Base-by-base conservation (phyloP, 495 filamentous ascomycete genomes). In the Penicillium verhagenii region DNA sequence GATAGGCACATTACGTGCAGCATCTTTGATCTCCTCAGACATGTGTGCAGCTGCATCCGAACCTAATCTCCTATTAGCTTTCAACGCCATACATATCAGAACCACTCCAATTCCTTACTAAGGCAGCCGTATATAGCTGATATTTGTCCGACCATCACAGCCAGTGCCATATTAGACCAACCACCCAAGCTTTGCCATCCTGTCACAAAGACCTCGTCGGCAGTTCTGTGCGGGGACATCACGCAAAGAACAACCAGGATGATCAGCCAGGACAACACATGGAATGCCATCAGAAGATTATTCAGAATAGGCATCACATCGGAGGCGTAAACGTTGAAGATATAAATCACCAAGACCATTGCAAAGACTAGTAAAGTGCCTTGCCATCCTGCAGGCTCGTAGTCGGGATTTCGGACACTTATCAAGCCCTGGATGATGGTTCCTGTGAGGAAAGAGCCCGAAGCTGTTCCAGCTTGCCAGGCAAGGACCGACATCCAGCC, bases 131-230 rank as follows among this genome's bases (percentile, higher is more conserved):
- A 66, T 46, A 76, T 64, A 10, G 69, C 62, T 13, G 65, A 74
- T 0, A 79, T 68, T 37, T 81, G 73, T 0, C 81, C 81, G 25
- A 85, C 66, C 57, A 82, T 70, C 25, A 72, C 71, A 6, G 73
- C 73, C 16, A 82, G 52, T 2, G 79, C 78, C 38, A 73, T 71
- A 5, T 60, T 77, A 13, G 65, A 56, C 79, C 78, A 84, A 4
- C 72, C 68, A 10, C 80, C 80, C 9, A 63, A 60, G 56, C 82
- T 78, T 3, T 66, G 31, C 56, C 78, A 81, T 0, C 71, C 65
- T 1, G 74, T 72, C 13, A 53, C 35, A 44, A 81, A 82, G 16
- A 82, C 75, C 4, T 60, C 64, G 16, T 72, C 63, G 1, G 77
- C 67, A 0, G 63, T 44, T 9, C 62, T 57, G 6, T 70, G 71